Conservation (phyloP, 139 green algal genomes). For the Tetradesmus obliquus region DNA sequence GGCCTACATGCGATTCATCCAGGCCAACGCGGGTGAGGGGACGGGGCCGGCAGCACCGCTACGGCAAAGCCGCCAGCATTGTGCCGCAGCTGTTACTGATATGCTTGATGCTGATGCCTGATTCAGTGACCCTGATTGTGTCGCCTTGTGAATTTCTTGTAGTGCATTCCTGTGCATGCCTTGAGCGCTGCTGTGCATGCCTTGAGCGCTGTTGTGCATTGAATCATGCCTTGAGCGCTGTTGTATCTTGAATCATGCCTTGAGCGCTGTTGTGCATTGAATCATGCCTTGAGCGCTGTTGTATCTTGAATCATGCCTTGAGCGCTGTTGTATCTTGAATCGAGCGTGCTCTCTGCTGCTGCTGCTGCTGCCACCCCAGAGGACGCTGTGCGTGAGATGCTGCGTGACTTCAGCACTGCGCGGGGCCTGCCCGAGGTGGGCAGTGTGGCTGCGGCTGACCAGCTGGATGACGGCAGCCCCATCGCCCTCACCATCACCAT, state of each 20-base stretch:
- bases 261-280: background rate
- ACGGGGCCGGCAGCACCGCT: slow-evolving; percentile 29
- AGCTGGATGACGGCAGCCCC: slow-evolving; percentile 95
- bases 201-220: background rate
- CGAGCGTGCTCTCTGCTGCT: background rate
- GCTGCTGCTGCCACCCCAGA: slow-evolving; percentile 6
- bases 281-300: background rate
- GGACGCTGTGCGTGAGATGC: slow-evolving; percentile 85
- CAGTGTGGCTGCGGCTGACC: slow-evolving; percentile 81
- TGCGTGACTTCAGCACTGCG: slow-evolving; percentile 76
- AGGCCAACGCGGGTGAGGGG: slow-evolving; percentile 66
- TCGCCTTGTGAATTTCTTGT: background rate
- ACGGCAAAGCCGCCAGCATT: too few species aligned
- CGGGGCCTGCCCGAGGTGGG: slow-evolving; percentile 83
- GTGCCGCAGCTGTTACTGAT: too few species aligned
- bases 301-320: background rate
- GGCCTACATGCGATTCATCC: slow-evolving; percentile 97
- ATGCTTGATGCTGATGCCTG: too few species aligned
- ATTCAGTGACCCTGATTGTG: too few species aligned
- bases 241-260: background rate
- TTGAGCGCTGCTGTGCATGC: too few species aligned
- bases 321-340: background rate
- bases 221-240: too few species aligned
- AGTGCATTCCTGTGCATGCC: background rate
- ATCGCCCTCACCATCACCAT: slow-evolving; percentile 91